These are phyloP conservation scores for Fusarium lateritium DNA, from an alignment of 2,329 filamentous ascomycete genomes.

Conservation along the genomic window DNA sequence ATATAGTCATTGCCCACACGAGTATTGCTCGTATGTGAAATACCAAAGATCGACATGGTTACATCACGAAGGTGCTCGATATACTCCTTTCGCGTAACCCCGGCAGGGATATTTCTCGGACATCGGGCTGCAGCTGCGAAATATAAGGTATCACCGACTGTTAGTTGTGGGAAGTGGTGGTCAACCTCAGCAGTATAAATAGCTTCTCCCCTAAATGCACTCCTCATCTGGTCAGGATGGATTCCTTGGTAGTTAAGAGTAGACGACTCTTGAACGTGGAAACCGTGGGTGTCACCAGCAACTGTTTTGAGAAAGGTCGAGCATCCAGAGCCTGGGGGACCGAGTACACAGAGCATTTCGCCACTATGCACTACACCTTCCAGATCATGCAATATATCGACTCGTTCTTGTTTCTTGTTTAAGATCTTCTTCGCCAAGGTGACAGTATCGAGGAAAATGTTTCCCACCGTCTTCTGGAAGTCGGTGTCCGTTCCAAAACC, in stretches of 20 bases:
- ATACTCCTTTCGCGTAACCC: conserved; percentile 53
- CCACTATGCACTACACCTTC: conserved; percentile 76
- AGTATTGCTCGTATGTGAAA: no score
- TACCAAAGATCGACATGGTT: no score
- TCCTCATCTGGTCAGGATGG: conserved; percentile 78
- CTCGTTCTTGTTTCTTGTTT: conserved; percentile 64
- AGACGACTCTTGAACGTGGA: no score
- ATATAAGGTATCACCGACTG: conserved; percentile 80
- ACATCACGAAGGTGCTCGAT: no score
- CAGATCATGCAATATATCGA: conserved; percentile 75
- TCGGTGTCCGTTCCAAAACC: conserved; percentile 44
- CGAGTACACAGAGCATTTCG: conserved; percentile 81
- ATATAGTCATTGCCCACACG: no score
- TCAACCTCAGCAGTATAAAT: no score
- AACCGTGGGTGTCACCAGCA: no score
- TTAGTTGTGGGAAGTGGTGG: conserved; percentile 77
- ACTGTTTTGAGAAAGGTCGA: conserved; percentile 54
- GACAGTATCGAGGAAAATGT: conserved; percentile 23
- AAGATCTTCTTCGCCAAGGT: conserved; percentile 54
- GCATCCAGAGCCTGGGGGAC: conserved; percentile 78
- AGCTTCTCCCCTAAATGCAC: conserved; percentile 70
- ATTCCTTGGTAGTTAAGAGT: conserved; percentile 77
- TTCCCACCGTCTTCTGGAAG: conserved; percentile 46
- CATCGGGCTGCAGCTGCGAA: conserved; percentile 80
- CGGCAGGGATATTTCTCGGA: conserved; percentile 69